These are phyloP conservation scores for Ensete ventricosum DNA, from an alignment of 176 grass and related monocot species.

Conservation along the genomic window DNA sequence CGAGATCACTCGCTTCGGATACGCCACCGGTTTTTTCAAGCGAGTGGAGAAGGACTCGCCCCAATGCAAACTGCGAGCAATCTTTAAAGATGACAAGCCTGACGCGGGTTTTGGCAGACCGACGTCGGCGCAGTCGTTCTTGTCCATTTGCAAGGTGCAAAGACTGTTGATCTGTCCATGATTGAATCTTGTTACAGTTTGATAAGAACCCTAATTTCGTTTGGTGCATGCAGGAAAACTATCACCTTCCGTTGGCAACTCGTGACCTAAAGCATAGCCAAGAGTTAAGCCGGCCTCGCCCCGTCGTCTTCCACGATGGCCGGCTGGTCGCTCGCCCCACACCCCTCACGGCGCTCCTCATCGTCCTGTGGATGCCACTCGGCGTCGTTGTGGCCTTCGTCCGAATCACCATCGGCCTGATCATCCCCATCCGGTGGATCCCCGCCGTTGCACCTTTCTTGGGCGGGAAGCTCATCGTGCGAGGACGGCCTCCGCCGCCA, in stretches of 20 bases:
- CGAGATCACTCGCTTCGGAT: constrained; percentile 36
- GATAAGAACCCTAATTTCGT: background rate
- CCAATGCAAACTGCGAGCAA: constrained; percentile 1
- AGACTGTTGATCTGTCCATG: background rate
- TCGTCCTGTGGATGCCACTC: constrained; percentile 76
- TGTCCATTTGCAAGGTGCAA: constrained; percentile 56
- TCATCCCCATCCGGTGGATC: constrained; percentile 45
- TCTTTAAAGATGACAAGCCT: constrained; percentile 34
- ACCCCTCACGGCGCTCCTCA: constrained; percentile 50
- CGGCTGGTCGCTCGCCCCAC: constrained; percentile 63
- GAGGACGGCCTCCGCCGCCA: constrained; percentile 34
- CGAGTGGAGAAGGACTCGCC: background rate
- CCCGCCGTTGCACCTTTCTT: constrained; percentile 40
- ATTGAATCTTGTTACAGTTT: background rate
- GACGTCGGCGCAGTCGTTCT: constrained; percentile 24
- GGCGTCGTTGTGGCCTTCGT: constrained; percentile 48
- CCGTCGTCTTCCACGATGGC: constrained; percentile 91
- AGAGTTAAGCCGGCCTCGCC: constrained; percentile 28
- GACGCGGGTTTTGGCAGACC: constrained; percentile 39
- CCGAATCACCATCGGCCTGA: constrained; percentile 57
- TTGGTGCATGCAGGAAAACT: constrained; percentile 33
- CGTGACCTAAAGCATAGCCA: constrained; percentile 5
- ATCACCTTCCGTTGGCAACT: constrained; percentile 30
- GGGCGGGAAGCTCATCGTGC: constrained; percentile 53
- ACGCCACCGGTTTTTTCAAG: constrained; percentile 28